Base-by-base conservation (phyloP, 768 basidiomycete species). In the Coprinellus aureogranulatus region DNA sequence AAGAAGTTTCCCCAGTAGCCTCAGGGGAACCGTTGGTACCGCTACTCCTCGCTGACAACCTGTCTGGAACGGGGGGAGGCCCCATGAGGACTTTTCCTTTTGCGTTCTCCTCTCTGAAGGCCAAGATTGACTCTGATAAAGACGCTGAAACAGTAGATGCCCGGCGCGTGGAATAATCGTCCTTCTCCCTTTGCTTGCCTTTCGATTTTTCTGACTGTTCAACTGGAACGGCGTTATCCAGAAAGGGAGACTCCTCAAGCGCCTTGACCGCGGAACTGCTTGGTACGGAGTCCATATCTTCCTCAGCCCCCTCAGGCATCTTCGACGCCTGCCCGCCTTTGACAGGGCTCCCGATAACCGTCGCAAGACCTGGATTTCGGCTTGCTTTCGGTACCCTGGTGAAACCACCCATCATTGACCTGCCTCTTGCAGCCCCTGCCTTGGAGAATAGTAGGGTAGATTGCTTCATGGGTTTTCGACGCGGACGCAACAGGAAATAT, bases 71-170 rank as follows among this genome's bases (percentile, higher is more conserved):
- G 3, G 78, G 74, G 22, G 82, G 81, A 5, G 75, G 84, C 54
- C 73, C 84, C 84, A 76, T 80, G 18, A 54, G 51, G 14, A 72
- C 71, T 58, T 64, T 63, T 20, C 55, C 61, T 54, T 65, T 70
- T 10, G 73, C 67, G 46, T 31, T 2, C 77, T 75, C 42, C 74
- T 63, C 41, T 18, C 82, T 81, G 28, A 83, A 63, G 3, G 74
- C 71, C n/a, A 75, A 80, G 31, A 89, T 65, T 4, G 88, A 89
- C 64, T 84, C 81, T 2, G 87, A 82, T 31, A 89, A 78, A 3
- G 82, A 77, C 55, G 85, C 81, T 23, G 81, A 82, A 0, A 84
- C 84, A 65, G 82, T 67, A 26, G 85, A 86, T 4, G 83, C 83
- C 40, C 85, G 72, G 44, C 82, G 72, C 27, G 81, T 82, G 3